Base-by-base conservation (phyloP, 768 basidiomycete genomes). In the Suillus americanus region DNA sequence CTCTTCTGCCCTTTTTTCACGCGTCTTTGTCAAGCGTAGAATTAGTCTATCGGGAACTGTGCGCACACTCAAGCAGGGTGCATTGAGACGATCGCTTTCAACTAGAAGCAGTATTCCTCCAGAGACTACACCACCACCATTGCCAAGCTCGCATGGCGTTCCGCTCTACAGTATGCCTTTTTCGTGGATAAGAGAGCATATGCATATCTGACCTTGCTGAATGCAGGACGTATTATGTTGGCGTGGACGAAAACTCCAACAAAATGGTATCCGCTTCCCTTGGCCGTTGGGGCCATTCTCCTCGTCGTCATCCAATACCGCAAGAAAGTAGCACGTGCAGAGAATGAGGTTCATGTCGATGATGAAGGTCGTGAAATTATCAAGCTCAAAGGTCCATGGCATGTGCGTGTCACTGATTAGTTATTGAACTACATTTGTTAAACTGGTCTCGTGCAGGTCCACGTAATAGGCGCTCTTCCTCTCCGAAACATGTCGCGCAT, bases 381-480 rank as follows among this genome's bases (percentile, higher is more conserved):
- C 67, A 85, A 82, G 65, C 83, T 95, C 12, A 91, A 91, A 74
- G 95, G 97, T 0, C 95, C 95, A 3, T 97, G 94, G 94, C 94
- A 95, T 81, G 94, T 94, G 69, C 70, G 88, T 79, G 28, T 40
- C 45, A 20, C 50, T 33, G n/a, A 50, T 28, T 33, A 25, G 8
- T 25, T 25, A 25, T 41, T 25, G 1, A 37, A 48, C 3, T 28
- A 12, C 64, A 20, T 16, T 30, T 62, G 37, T 64, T 63, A 40
- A 68, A 61, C 5, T 40, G 10, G 41, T 37, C n/a, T 61, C 50
- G 57, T 55, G 9, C 66, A 94, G 95, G 94, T 99, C n/a, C 92
- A 97, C 78, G 95, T 99, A 55, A 82, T 99, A 60, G 97, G 96
- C 60, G 96, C 96, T 12, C 85, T 99, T 1, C 97, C 97, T 0